Evolutionary conservation across 768 basidiomycete species (phyloP), one percentile per base, ranked within the genome.

Genomic region (Cyclocybe aegerita): DNA sequence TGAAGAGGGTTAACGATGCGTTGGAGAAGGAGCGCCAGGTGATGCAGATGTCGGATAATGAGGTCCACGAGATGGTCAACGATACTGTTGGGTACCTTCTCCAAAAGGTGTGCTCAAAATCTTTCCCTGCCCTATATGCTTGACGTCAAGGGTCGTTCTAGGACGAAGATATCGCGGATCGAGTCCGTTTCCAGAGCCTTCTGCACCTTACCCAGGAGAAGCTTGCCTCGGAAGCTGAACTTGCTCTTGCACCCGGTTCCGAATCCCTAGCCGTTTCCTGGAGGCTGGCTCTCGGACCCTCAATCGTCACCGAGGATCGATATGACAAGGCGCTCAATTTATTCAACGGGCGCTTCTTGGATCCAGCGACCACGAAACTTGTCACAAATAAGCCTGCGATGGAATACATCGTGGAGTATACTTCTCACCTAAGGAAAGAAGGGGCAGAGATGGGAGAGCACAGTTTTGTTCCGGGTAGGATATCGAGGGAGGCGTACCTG

Each of bases 121-220:
- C 9, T 37, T 7, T 15, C 29, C 3, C 34, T 16, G 9, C 4
- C 16, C n/a, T 14, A 4, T 34, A 4, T 12, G 11, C 15, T 44
- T 39, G 12, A 39, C 37, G 9, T 9, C n/a, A 36, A 16, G 3
- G 5, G 3, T 15, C 34, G 8, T 23, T 34, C 7, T 29, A 62
- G 59, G 61, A 62, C 41, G 61, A 62, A 23, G 61, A 60, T 31
- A 59, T 60, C 11, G 61, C 61, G 12, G 61, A 62, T 42, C 57
- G 59, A 11, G 55, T 60, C 7, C 59, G 61, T 15, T 62, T 62
- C 53, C 61, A 60, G 41, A 62, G 61, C 37, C 39, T 62, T 32
- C 34, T 62, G 7, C 55, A 60, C 37, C 55, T 62, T 15, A 48
- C 59, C 4, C 59, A 60, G 43, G 59, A 62, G 37, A 54, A 50